Evolutionary conservation across 2,329 filamentous ascomycete genomes (phyloP).

Genomic region (Seiridium unicorne): DNA sequence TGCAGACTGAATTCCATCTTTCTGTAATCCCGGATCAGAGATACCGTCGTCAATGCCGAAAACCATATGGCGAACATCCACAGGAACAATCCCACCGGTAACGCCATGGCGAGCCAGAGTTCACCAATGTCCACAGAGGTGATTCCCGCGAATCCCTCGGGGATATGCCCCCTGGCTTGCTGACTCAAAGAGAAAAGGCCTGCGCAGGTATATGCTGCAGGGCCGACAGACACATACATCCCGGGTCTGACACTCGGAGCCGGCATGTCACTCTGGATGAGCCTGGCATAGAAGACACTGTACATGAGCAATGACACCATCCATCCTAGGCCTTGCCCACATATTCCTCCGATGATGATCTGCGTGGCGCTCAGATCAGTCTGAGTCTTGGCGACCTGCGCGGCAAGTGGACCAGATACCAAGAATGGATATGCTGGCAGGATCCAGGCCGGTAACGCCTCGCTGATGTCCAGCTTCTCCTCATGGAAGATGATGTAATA

Average conservation of each 20-base stretch:
- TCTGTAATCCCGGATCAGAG: conserved; percentile 29
- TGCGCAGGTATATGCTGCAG: conserved; percentile 24
- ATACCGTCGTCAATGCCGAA: conserved; percentile 37
- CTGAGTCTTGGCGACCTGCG: conserved; percentile 41
- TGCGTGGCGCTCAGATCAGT: conserved; percentile 38
- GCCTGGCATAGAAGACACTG: conserved; percentile 33
- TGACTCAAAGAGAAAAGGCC: conserved; percentile 42
- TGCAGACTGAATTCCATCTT: conserved; percentile 41
- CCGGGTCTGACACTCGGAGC: conserved; percentile 41
- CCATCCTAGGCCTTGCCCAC: conserved; percentile 51
- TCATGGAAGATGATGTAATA: conserved; percentile 10
- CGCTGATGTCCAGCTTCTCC: conserved; percentile 39
- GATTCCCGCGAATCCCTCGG: neutral
- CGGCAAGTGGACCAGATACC: conserved; percentile 48
- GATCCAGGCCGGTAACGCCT: conserved; percentile 52
- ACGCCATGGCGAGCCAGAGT: conserved; percentile 39
- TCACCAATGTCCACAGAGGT: conserved; percentile 18
- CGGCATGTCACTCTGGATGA: conserved; percentile 48
- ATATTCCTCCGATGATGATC: conserved; percentile 44
- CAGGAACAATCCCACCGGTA: conserved; percentile 43
- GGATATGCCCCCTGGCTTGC: neutral
- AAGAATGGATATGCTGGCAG: conserved; percentile 51
- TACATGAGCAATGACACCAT: conserved; percentile 49
- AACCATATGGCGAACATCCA: conserved; percentile 52
- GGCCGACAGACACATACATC: conserved; percentile 52